Percentiles rank a stretch among this genome's conserved stretches.
Evolutionary conservation across 257 asterid genomes (phyloP).

Genomic region (Solanum tarijense): DNA sequence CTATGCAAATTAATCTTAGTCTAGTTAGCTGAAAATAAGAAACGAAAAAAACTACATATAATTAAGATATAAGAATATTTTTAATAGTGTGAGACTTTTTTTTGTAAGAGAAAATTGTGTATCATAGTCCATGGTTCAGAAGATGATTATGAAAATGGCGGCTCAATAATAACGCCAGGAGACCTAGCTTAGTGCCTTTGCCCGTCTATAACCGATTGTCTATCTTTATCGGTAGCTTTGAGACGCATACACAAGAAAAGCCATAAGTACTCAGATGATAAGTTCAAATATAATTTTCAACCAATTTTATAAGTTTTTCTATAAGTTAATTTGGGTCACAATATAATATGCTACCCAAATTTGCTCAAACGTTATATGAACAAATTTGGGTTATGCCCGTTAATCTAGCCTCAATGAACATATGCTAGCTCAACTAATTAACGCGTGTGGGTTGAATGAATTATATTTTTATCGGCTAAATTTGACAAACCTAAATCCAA

Average conservation of each 20-base stretch:
- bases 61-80: background rate
- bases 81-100: background rate
- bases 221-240: background rate
- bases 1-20: background rate
- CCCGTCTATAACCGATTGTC: background rate
- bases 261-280: background rate
- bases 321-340: background rate
- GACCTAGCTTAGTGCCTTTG: background rate
- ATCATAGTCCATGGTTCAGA: background rate
- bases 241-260: background rate
- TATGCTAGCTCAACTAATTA: background rate
- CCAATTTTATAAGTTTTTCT: no score
- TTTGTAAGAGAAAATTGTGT: accelerated
- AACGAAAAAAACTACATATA: background rate
- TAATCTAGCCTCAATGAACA: background rate
- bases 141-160: background rate
- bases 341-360: background rate
- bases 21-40: background rate
- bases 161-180: background rate
- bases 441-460: background rate
- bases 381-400: background rate
- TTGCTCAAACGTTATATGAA: background rate
- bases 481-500: background rate
- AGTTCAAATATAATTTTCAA: background rate
- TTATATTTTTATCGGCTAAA: background rate